phyloP scores from a whole-genome alignment of 2,329 filamentous ascomycete genomes.

The Dactylella cylindrospora region DNA sequence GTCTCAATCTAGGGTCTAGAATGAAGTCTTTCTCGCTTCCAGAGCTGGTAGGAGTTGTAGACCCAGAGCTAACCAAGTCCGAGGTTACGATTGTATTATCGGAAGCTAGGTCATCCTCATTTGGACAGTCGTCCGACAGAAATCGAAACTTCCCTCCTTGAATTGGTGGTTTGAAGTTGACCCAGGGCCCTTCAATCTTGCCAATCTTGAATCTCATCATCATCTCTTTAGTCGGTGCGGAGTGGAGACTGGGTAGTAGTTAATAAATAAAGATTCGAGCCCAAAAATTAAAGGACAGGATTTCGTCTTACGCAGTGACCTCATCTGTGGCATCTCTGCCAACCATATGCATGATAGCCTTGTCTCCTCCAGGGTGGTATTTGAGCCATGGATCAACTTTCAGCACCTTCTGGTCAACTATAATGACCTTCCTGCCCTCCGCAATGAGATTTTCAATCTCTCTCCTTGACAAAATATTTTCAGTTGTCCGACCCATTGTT shows the following conservation, averaged over 20 bases:
- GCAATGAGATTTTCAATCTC: slow-evolving; percentile 82
- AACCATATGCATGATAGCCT: slow-evolving; percentile 89
- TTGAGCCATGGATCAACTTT: slow-evolving; percentile 86
- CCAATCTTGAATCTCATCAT: slow-evolving; percentile 87
- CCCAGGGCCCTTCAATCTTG: slow-evolving; percentile 75
- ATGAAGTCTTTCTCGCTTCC: slow-evolving; percentile 48
- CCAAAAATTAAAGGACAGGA: slow-evolving; percentile 8
- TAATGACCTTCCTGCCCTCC: slow-evolving; percentile 74
- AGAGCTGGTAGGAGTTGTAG: slow-evolving; percentile 47
- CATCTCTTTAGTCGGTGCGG: slow-evolving; percentile 68
- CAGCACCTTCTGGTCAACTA: slow-evolving; percentile 76
- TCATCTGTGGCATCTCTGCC: slow-evolving; percentile 93
- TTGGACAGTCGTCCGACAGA: slow-evolving; percentile 20
- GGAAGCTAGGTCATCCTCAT: slow-evolving; percentile 13
- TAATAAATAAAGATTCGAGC: neutral
- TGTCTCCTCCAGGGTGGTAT: slow-evolving; percentile 89
- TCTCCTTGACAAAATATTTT: slow-evolving; percentile 60
- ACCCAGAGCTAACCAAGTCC: slow-evolving; percentile 33
- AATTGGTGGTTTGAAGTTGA: slow-evolving; percentile 85
- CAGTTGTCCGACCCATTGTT: slow-evolving; percentile 48
- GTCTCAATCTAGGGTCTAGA: slow-evolving; percentile 46
- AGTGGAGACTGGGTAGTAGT: slow-evolving; percentile 68
- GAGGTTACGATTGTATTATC: slow-evolving; percentile 8
- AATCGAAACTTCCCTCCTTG: slow-evolving; percentile 59
- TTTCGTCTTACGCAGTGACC: slow-evolving; percentile 72